A percentile compares a stretch with the other conserved stretches of the same genome.
phyloP scores from a whole-genome alignment of 495 filamentous ascomycete genomes.

The Immersiella caudata region DNA sequence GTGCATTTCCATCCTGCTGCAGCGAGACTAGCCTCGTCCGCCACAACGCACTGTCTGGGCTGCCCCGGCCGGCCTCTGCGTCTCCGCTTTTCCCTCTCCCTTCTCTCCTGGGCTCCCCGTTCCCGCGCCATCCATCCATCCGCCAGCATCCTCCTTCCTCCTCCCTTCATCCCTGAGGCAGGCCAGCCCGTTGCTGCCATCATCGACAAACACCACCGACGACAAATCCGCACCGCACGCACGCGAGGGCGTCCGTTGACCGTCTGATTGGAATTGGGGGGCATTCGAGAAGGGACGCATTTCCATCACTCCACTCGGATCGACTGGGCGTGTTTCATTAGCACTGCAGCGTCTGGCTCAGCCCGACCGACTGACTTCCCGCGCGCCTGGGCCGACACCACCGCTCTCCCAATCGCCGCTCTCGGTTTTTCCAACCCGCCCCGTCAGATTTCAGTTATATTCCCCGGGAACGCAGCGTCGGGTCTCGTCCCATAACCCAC shows the following conservation, averaged over 20 bases:
- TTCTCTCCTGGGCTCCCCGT: slow-evolving; percentile 7
- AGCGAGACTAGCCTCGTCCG: slow-evolving; percentile 13
- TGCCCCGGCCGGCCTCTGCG: slow-evolving; percentile 2
- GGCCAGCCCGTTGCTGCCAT: slow-evolving; percentile 8
- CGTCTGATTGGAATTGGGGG: slow-evolving; percentile 3
- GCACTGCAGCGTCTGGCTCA: slow-evolving; percentile 20
- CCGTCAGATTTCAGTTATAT: slow-evolving; percentile 16
- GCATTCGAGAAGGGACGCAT: background rate
- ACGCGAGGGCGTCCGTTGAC: background rate
- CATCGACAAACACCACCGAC: slow-evolving; percentile 2
- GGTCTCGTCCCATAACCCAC: slow-evolving; percentile 10
- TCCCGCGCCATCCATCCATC: slow-evolving; percentile 18
- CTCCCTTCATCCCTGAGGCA: slow-evolving; percentile 12
- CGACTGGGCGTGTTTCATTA: slow-evolving; percentile 13
- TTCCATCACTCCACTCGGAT: background rate
- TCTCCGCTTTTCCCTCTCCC: slow-evolving; percentile 20
- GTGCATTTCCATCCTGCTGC: slow-evolving; percentile 11
- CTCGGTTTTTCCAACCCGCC: slow-evolving; percentile 17
- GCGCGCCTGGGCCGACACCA: slow-evolving; percentile 25
- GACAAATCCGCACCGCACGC: slow-evolving; percentile 3
- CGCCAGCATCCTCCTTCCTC: slow-evolving; percentile 10
- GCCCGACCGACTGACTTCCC: slow-evolving; percentile 15
- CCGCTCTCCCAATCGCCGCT: slow-evolving; percentile 14
- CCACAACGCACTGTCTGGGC: slow-evolving; percentile 5
- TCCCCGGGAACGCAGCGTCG: slow-evolving; percentile 23